Evolutionary conservation across 306 rosid species (phyloP).

Genomic region (Prunus padus): DNA sequence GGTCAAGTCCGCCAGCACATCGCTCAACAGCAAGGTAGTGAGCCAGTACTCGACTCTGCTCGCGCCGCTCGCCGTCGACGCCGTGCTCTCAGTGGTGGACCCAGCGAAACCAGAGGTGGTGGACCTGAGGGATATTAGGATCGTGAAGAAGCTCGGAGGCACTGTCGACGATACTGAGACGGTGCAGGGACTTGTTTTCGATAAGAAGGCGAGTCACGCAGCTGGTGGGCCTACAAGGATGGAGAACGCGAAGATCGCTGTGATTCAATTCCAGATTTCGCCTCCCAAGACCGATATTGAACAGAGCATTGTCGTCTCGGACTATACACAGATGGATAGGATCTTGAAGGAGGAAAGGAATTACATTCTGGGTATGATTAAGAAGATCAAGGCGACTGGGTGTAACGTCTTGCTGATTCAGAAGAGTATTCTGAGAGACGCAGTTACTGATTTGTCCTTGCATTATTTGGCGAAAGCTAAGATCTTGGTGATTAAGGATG

Average conservation of each 20-base stretch:
- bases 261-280: constrained; percentile 96
- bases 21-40: constrained; percentile 93
- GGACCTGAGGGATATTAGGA: constrained; percentile 83
- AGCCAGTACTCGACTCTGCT: constrained; percentile 88
- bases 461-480: constrained; percentile 95
- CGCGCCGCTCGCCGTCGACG: constrained; percentile 91
- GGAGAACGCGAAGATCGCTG: constrained; percentile 94
- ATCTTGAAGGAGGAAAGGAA: constrained; percentile 91
- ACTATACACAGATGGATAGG: constrained; percentile 97
- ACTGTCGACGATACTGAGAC: constrained; percentile 84
- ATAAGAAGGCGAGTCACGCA: constrained; percentile 91
- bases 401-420: constrained; percentile 92
- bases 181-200: constrained; percentile 81
- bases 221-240: constrained; percentile 93
- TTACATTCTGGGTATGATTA: constrained; percentile 90
- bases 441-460: constrained; percentile 87
- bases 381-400: constrained; percentile 85
- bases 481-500: constrained; percentile 94
- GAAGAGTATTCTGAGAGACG: constrained; percentile 93
- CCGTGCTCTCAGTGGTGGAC: constrained; percentile 75
- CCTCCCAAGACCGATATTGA: constrained; percentile 93
- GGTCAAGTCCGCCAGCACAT: constrained; percentile 79
- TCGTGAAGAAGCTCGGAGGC: constrained; percentile 94
- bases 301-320: constrained; percentile 90
- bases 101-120: constrained; percentile 64